phyloP scores from a whole-genome alignment of 257 asterid species.

The Solanum habrochaites region DNA sequence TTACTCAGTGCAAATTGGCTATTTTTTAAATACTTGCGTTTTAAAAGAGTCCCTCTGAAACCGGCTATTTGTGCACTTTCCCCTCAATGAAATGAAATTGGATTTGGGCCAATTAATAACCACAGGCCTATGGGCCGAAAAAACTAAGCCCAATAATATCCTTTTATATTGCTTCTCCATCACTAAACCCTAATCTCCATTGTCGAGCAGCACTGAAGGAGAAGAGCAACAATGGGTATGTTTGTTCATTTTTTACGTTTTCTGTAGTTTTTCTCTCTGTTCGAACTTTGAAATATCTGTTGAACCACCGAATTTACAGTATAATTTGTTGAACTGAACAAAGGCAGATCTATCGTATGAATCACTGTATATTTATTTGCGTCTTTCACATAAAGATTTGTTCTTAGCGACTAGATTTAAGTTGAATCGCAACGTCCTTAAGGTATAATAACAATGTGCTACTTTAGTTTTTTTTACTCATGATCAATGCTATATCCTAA shows the following conservation, averaged over 20 bases:
- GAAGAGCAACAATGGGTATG: background rate
- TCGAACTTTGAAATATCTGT: background rate
- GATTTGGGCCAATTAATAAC: background rate
- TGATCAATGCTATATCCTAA: background rate
- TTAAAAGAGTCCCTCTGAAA: too few relatives aligned
- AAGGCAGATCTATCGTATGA: background rate
- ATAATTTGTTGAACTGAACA: background rate
- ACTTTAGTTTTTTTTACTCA: background rate
- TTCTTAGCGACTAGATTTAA: conserved; percentile 32
- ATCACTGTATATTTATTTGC: background rate
- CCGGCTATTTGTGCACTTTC: too few relatives aligned
- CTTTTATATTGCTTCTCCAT: background rate
- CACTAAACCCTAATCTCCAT: background rate
- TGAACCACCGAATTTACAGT: background rate
- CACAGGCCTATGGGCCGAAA: background rate
- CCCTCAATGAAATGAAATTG: background rate
- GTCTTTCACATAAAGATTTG: conserved; percentile 16
- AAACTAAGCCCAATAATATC: background rate
- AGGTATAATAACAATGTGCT: background rate
- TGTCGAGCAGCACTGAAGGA: background rate
- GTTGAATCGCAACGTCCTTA: conserved; percentile 11
- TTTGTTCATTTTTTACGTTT: background rate
- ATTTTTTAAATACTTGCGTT: background rate
- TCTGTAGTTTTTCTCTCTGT: background rate
- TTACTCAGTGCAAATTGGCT: background rate